Percentiles rank a stretch among this genome's conserved stretches.
Conservation (phyloP, 441 rosid species). For the Pelargonium fulgidum region DNA sequence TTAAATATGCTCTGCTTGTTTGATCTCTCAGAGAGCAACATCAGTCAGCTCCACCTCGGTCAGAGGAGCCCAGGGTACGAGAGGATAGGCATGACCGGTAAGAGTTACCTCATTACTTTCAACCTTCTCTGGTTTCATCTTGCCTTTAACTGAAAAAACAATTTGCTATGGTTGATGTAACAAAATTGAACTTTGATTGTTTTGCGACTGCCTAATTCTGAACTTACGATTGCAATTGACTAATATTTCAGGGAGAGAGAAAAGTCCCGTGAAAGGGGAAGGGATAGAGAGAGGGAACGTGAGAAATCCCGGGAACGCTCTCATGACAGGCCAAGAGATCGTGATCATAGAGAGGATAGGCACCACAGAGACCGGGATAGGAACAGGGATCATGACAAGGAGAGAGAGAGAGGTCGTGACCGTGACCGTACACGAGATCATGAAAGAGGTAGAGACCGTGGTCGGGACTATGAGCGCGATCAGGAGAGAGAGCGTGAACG, state of each 20-base stretch:
- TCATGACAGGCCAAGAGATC: constrained; percentile 67
- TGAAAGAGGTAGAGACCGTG: constrained; percentile 40
- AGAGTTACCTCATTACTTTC: neutral
- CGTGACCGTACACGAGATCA: constrained; percentile 31
- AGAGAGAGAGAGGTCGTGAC: constrained; percentile 38
- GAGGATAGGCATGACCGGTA: constrained; percentile 52
- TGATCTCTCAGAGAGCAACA: constrained; percentile 49
- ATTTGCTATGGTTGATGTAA: neutral
- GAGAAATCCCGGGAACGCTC: constrained; percentile 68
- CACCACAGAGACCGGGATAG: constrained; percentile 73
- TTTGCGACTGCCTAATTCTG: neutral
- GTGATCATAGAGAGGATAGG: constrained; percentile 70
- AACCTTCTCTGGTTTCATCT: neutral
- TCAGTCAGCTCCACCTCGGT: constrained; percentile 46
- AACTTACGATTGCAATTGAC: constrained; percentile 12
- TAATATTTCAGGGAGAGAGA: constrained; percentile 44
- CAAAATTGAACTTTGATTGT: neutral
- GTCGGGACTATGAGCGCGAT: constrained; percentile 34
- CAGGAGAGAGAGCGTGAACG: constrained; percentile 42
- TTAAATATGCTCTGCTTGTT: neutral
- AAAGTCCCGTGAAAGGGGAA: constrained; percentile 70
- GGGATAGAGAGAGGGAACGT: constrained; percentile 59
- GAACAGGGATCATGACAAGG: constrained; percentile 53
- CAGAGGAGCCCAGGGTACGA: constrained; percentile 72
- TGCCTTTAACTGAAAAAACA: neutral